Percentiles rank a stretch among this genome's conserved stretches.
These are phyloP conservation scores for Eutrema yunnanense DNA, from an alignment of 345 rosid genomes.

Conservation along the genomic window DNA sequence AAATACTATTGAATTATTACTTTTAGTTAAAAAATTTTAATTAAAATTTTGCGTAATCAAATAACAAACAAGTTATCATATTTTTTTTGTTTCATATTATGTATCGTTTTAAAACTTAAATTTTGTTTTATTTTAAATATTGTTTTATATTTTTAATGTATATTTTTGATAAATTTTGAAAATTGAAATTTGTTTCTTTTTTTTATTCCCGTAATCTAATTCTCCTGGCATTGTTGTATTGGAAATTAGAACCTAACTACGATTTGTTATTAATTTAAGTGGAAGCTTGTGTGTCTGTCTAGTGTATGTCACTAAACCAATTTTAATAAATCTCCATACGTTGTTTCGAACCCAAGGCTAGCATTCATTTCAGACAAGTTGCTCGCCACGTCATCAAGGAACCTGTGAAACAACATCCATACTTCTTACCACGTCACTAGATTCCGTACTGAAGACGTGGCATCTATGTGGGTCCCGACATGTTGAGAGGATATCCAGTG, in stretches of 20 bases:
- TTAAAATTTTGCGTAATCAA: too few relatives aligned
- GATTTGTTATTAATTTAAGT: not conserved
- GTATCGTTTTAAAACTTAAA: too few relatives aligned
- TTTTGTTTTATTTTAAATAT: too few relatives aligned
- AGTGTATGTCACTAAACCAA: not conserved
- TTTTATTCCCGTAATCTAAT: not conserved
- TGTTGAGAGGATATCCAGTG: slow-evolving; percentile 27
- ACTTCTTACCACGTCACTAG: slow-evolving; percentile 10
- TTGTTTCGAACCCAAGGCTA: slow-evolving; percentile 21
- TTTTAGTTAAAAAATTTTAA: too few relatives aligned
- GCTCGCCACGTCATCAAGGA: not conserved
- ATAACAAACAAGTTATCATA: too few relatives aligned
- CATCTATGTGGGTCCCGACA: slow-evolving; percentile 18
- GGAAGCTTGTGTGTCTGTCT: not conserved
- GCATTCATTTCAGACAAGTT: not conserved
- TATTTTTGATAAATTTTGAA: too few relatives aligned
- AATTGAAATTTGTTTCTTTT: not conserved
- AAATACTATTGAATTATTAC: not conserved
- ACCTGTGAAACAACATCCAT: not conserved
- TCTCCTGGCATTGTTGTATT: not conserved
- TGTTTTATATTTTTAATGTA: too few relatives aligned
- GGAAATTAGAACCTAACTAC: not conserved
- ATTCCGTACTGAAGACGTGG: slow-evolving; percentile 20
- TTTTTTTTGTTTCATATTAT: too few relatives aligned
- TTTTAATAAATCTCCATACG: not conserved